These are phyloP conservation scores for Cytospora piceae DNA, from an alignment of 2,329 filamentous ascomycete species.

Conservation along the genomic window DNA sequence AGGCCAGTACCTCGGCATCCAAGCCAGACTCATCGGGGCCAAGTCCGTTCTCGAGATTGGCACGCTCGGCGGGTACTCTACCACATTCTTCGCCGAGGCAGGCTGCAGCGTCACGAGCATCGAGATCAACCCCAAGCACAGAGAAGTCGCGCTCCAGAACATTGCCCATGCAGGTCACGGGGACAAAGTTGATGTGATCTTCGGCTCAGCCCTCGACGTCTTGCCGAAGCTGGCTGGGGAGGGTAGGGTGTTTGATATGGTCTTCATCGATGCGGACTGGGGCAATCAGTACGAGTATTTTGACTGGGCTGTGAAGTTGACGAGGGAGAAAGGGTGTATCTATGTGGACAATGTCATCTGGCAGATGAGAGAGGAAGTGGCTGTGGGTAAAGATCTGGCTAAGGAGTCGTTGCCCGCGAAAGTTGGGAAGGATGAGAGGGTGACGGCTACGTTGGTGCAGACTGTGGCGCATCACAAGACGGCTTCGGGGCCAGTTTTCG, in stretches of 20 bases:
- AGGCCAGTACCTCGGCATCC: conserved; percentile 45
- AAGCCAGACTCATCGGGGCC: conserved; percentile 40
- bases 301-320: conserved; percentile 47
- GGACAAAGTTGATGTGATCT: conserved; percentile 48
- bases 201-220: conserved; percentile 49
- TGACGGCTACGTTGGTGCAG: conserved; percentile 32
- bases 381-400: conserved; percentile 26
- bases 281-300: conserved; percentile 54
- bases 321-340: conserved; percentile 45
- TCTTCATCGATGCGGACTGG: conserved; percentile 59
- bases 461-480: conserved; percentile 30
- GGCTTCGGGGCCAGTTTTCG: conserved; percentile 25
- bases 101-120: conserved; percentile 53
- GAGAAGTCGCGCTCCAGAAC: conserved; percentile 52
- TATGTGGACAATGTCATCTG: conserved; percentile 56
- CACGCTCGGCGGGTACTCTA: conserved; percentile 57
- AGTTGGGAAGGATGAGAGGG: conserved; percentile 32
- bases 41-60: conserved; percentile 56
- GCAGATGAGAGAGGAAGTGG: conserved; percentile 36
- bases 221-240: conserved; percentile 45
- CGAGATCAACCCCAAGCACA: conserved; percentile 51
- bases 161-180: conserved; percentile 36
- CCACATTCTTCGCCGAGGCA: conserved; percentile 53
- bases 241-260: conserved; percentile 50
- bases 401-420: conserved; percentile 33